Evolutionary conservation across 805 yeast species (phyloP), one percentile per base, ranked within the genome.

Genomic region (Teunomyces barrocoloradensis): DNA sequence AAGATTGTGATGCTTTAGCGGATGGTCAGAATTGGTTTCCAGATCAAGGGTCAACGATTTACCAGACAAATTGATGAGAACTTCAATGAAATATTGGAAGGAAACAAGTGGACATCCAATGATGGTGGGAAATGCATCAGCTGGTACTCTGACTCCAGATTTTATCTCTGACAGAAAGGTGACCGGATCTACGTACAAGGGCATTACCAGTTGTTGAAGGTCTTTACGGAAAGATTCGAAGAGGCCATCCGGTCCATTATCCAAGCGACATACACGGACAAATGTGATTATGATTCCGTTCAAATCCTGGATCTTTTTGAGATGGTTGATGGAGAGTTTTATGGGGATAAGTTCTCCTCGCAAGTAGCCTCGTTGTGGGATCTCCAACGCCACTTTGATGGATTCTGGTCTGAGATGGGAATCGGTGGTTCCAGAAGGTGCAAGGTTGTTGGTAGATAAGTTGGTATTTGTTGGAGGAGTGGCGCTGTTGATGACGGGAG

Each of bases 81-180:
- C 90, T 61, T 90, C 97, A 12, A 90, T 69, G 59, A 85, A 87
- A 61, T 91, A 90, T 59, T 87, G 92, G 64, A 90, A 90, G 2
- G 89, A 77, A 6, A 89, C 89, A 42, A 84, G 67, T 2, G 81
- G 81, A 44, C 87, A 79, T 1, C 87, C 86, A 13, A 80, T 75
- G 11, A 89, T 87, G 0, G 96, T 87, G 0, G 96, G 95, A 60
- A 90, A 89, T 0, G 87, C 83, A 56, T 90, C 96, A 0, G 86
- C 80, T 0, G 97, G 97, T 0, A 90, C 83, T 51, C 83, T 73
- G 17, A 90, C 65, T 35, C 80, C 77, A 0, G 91, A 80, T 28
- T 79, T 79, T 7, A 85, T 73, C 29, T 79, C 83, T 35, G 83
- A 75, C 13, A 74, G 65, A 34, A 81, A 69, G 0, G 85, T 76